Evolutionary conservation across 2,329 filamentous ascomycete genomes (phyloP), one percentile per base, ranked within the genome.

Genomic region (Exophiala aquamarina): DNA sequence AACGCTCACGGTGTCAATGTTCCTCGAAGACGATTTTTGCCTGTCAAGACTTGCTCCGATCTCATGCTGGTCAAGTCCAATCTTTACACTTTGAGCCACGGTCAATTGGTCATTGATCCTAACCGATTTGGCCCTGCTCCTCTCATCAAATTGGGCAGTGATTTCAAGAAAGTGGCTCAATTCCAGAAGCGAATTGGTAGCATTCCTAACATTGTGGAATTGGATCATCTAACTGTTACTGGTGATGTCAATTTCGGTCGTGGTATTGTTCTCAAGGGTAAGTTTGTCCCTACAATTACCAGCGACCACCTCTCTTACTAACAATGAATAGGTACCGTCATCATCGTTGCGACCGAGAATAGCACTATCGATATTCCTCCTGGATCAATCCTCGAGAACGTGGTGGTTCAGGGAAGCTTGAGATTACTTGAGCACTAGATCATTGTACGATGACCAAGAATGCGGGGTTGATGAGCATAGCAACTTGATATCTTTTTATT

Each of bases 21-120:
- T 45, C 93, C 93, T 57, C 89, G 93, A 70, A 85, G 90, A 63
- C 91, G 93, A 61, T 98, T 98, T 88, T 82, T 98, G 78, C 93
- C 93, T 54, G 93, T 98, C 78, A 98, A 98, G 88, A 98, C 93
- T 17, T 98, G 92, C 82, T 98, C 93, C 44, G 93, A 98, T 69
- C 81, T 98, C 58, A 94, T 98, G 90, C 86, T 98, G 54, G 93
- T 98, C 82, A 98, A 98, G 83, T 97, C 93, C 19, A 93, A 98
- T 67, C 82, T 98, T 52, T 98, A 98, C 83, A 95, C 90, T 8
- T 83, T 98, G 61, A 93, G 96, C 83, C 93, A 98, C 76, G 93
- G 93, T 60, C 92, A 97, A 78, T 83, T 98, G 58, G 83, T 96
- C 68, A 95, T 98, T 76, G 95, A 95, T 80, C 84, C 90, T 59